Evolutionary conservation across 2,329 filamentous ascomycete genomes (phyloP).

Genomic region (Ophiostoma novo-ulmi): DNA sequence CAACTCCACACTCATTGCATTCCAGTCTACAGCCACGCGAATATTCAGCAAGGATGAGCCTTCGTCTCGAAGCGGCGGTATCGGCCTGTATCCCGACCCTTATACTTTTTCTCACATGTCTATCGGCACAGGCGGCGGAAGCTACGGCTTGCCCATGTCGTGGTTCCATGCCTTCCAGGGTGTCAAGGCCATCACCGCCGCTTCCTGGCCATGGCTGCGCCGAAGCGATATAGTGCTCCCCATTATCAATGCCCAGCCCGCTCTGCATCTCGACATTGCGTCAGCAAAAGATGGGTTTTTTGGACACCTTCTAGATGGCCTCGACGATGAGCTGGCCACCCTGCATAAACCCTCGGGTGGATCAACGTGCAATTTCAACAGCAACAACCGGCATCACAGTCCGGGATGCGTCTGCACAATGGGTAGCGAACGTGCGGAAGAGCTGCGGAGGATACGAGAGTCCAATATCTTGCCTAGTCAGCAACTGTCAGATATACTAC

Average conservation of each 20-base stretch:
- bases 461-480: slow-evolving; percentile 14
- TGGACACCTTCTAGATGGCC: slow-evolving; percentile 52
- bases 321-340: slow-evolving; percentile 51
- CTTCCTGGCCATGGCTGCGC: slow-evolving; percentile 60
- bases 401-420: slow-evolving; percentile 17
- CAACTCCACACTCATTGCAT: slow-evolving; percentile 59
- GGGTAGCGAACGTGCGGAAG: slow-evolving; percentile 13
- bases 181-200: slow-evolving; percentile 59
- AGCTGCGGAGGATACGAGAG: background rate
- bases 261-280: slow-evolving; percentile 55
- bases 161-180: slow-evolving; percentile 66
- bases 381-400: background rate
- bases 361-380: slow-evolving; percentile 5
- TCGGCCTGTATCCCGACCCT: slow-evolving; percentile 17
- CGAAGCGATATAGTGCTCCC: slow-evolving; percentile 52
- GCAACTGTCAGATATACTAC: slow-evolving; percentile 33
- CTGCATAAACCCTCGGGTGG: slow-evolving; percentile 26
- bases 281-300: slow-evolving; percentile 54
- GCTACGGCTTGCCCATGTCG: slow-evolving; percentile 55
- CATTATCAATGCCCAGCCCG: slow-evolving; percentile 60
- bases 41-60: slow-evolving; percentile 55
- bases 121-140: slow-evolving; percentile 28
- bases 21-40: slow-evolving; percentile 60
- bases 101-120: slow-evolving; percentile 19
- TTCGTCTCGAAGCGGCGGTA: background rate